A percentile compares a stretch with the other conserved stretches of the same genome.
phyloP scores from a whole-genome alignment of 1,284 basidiomycete species.

The Pascua sp. region DNA sequence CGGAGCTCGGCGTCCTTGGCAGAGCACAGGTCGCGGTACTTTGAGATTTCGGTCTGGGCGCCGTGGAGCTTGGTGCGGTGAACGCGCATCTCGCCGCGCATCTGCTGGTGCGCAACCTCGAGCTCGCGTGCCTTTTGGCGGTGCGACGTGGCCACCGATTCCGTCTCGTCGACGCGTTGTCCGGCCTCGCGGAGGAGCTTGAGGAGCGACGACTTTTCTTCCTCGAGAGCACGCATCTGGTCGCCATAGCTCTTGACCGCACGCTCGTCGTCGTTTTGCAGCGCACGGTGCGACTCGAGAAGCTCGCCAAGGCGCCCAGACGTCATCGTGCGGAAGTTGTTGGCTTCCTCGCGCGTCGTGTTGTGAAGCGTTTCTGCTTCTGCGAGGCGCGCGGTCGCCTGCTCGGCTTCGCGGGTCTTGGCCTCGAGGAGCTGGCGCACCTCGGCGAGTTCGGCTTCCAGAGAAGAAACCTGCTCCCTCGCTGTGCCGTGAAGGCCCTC shows the following conservation, averaged over 20 bases:
- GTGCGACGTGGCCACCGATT: constrained; percentile 67
- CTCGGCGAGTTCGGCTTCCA: constrained; percentile 73
- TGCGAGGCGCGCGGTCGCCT: constrained; percentile 60
- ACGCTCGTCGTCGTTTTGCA: constrained; percentile 74
- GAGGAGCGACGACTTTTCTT: constrained; percentile 67
- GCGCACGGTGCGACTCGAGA: constrained; percentile 74
- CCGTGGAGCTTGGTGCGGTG: constrained; percentile 72
- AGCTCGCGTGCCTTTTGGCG: constrained; percentile 63
- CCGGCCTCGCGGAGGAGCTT: constrained; percentile 73
- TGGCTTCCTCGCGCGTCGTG: constrained; percentile 83
- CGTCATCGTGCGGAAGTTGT: constrained; percentile 75
- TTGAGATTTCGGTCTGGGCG: constrained; percentile 67
- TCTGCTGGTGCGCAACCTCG: constrained; percentile 65
- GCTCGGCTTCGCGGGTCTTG: constrained; percentile 66
- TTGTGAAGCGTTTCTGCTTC: constrained; percentile 83
- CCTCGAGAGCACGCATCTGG: constrained; percentile 73
- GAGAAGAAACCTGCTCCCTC: constrained; percentile 61
- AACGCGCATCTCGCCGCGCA: constrained; percentile 73
- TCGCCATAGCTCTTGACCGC: constrained; percentile 68
- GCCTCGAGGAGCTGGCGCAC: constrained; percentile 73
- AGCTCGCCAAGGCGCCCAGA: constrained; percentile 79
- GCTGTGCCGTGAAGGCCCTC: constrained; percentile 69
- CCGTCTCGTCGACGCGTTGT: constrained; percentile 65
- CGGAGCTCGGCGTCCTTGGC: constrained; percentile 67
- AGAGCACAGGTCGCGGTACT: constrained; percentile 65